A percentile compares a stretch with the other conserved stretches of the same genome.
These are phyloP conservation scores for Akanthomyces uredinophilus DNA, from an alignment of 2,329 filamentous ascomycete genomes.

Conservation along the genomic window DNA sequence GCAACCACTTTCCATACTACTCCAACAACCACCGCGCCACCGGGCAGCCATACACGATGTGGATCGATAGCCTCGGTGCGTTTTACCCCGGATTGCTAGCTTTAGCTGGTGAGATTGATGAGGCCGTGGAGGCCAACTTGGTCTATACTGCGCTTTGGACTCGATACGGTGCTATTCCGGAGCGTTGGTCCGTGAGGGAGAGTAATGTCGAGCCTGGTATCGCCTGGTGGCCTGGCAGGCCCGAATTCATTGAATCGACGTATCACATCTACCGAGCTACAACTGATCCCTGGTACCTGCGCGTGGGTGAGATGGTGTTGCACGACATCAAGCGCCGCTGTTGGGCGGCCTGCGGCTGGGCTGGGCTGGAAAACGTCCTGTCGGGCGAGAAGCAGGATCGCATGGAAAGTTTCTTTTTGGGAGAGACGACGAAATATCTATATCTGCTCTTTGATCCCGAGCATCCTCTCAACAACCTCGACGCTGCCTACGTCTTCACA, in stretches of 20 bases:
- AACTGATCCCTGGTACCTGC: conserved; percentile 90
- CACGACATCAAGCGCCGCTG: conserved; percentile 83
- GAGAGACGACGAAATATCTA: conserved; percentile 93
- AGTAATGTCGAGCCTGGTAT: conserved; percentile 81
- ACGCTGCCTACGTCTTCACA: conserved; percentile 86
- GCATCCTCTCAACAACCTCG: conserved; percentile 82
- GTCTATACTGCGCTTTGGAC: conserved; percentile 93
- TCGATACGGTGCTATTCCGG: conserved; percentile 86
- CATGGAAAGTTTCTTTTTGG: conserved; percentile 98
- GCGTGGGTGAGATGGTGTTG: conserved; percentile 93
- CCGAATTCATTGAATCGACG: conserved; percentile 94
- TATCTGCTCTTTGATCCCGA: conserved; percentile 83
- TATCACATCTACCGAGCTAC: conserved; percentile 96
- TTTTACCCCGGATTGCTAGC: conserved; percentile 90
- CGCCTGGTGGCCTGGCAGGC: conserved; percentile 90
- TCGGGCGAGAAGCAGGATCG: conserved; percentile 84
- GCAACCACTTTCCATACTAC: conserved; percentile 80
- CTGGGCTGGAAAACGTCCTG: conserved; percentile 76
- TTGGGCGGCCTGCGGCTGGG: conserved; percentile 89
- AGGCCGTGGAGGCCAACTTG: conserved; percentile 84
- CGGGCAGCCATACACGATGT: conserved; percentile 81
- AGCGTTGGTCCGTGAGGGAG: conserved; percentile 85
- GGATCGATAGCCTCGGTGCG: conserved; percentile 93
- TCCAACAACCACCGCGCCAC: conserved; percentile 85
- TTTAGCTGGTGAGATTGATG: conserved; percentile 82